Conservation (phyloP, 768 basidiomycete genomes). For the Candolleomyces aberdarensis region DNA sequence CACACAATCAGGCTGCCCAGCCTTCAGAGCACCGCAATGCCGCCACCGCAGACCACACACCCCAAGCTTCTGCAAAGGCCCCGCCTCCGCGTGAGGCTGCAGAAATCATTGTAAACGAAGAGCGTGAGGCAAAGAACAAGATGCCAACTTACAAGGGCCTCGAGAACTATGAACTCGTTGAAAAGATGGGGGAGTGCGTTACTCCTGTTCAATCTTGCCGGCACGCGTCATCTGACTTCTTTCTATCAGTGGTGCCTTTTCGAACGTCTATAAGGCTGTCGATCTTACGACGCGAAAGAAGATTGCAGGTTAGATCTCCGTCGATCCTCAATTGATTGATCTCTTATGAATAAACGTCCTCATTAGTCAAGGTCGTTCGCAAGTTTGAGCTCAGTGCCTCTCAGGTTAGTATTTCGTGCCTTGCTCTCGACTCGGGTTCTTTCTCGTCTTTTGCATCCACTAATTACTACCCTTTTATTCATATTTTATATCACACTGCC, state of each 20-base stretch:
- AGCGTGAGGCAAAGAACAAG: conserved; percentile 65
- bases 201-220: conserved; percentile 12
- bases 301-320: conserved; percentile 67
- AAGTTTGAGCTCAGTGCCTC: conserved; percentile 89
- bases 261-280: conserved; percentile 94
- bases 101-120: conserved; percentile 72
- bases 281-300: conserved; percentile 72
- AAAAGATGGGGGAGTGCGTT: conserved; percentile 94
- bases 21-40: conserved; percentile 15
- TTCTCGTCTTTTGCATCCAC: conserved; percentile 17
- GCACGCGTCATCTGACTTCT: conserved; percentile 13
- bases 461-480: conserved; percentile 12
- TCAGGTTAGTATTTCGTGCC: conserved; percentile 65
- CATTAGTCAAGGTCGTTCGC: conserved; percentile 86
- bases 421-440: conserved; percentile 18
- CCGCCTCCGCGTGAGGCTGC: conserved; percentile 40
- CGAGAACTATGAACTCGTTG: conserved; percentile 70
- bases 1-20: conserved; percentile 18
- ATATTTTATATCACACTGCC: conserved; percentile 17
- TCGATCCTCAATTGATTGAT: conserved; percentile 5
- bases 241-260: conserved; percentile 80
- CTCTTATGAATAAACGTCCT: conserved; percentile 2
- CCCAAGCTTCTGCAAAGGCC: conserved; percentile 24
- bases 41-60: conserved; percentile 20
- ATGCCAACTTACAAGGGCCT: conserved; percentile 88